Evolutionary conservation across 148 eudicot genomes (phyloP).

Genomic region (Rhododendron molle): DNA sequence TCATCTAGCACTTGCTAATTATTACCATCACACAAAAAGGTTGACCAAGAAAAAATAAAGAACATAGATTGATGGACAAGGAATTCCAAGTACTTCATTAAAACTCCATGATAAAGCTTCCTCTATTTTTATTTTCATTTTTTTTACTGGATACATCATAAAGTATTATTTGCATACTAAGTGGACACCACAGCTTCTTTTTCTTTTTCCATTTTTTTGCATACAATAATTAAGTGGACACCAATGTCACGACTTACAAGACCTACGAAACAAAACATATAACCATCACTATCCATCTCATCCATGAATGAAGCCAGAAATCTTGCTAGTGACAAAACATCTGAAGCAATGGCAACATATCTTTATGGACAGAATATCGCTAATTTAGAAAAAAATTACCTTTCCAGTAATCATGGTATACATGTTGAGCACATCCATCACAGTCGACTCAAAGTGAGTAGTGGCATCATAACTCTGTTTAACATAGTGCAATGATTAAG

Average conservation of each 20-base stretch:
- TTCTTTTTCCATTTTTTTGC: background rate
- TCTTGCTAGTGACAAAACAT: background rate
- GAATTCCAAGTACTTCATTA: background rate
- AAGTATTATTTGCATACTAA: background rate
- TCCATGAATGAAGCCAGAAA: background rate
- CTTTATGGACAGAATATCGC: background rate
- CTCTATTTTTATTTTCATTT: background rate
- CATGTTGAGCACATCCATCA: constrained; percentile 83
- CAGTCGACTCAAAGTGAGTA: constrained; percentile 97
- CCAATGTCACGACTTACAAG: background rate
- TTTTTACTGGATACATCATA: background rate
- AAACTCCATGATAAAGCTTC: background rate
- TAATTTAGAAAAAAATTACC: constrained; percentile 33
- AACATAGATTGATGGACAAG: background rate
- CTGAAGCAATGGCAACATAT: background rate
- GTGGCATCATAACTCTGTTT: constrained; percentile 92
- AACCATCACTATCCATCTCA: background rate
- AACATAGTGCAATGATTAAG: constrained; percentile 9
- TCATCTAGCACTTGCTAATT: background rate
- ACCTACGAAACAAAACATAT: background rate
- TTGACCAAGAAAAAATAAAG: background rate
- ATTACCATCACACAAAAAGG: background rate
- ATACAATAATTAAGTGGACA: background rate
- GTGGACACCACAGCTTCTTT: background rate
- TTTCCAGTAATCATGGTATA: constrained; percentile 89